These are phyloP conservation scores for Rutstroemia sp. DNA, from an alignment of 2,329 filamentous ascomycete species.

Conservation along the genomic window DNA sequence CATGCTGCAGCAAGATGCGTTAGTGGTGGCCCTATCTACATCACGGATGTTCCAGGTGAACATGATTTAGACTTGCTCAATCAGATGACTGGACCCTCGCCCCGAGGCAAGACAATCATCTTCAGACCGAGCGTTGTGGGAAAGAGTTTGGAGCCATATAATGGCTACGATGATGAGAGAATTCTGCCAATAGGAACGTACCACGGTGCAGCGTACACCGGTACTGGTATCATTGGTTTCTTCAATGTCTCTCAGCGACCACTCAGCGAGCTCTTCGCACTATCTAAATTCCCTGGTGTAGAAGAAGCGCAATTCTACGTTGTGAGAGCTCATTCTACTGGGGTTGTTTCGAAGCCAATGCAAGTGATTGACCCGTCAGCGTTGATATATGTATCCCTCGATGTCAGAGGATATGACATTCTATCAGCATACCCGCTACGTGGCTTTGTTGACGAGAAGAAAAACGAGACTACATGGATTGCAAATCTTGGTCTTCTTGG, in stretches of 20 bases:
- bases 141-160: constrained; percentile 66
- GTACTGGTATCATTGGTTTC: constrained; percentile 70
- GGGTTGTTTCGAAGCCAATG: constrained; percentile 50
- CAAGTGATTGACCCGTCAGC: constrained; percentile 36
- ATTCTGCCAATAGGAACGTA: constrained; percentile 76
- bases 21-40: constrained; percentile 86
- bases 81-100: constrained; percentile 73
- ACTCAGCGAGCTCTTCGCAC: constrained; percentile 60
- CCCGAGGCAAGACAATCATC: constrained; percentile 67
- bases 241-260: constrained; percentile 69
- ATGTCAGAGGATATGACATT: constrained; percentile 68
- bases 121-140: constrained; percentile 72
- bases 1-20: constrained; percentile 88
- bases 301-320: constrained; percentile 54
- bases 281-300: constrained; percentile 68
- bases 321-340: constrained; percentile 63
- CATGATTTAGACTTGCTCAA: constrained; percentile 69
- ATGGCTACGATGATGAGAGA: constrained; percentile 63
- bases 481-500: constrained; percentile 71
- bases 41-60: constrained; percentile 81
- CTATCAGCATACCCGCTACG: constrained; percentile 65
- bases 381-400: constrained; percentile 56
- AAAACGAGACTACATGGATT: constrained; percentile 40
- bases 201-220: constrained; percentile 58
- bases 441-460: constrained; percentile 40